Conservation (phyloP, 192 early-diverging fungal species). For the Mortierella antarctica region DNA sequence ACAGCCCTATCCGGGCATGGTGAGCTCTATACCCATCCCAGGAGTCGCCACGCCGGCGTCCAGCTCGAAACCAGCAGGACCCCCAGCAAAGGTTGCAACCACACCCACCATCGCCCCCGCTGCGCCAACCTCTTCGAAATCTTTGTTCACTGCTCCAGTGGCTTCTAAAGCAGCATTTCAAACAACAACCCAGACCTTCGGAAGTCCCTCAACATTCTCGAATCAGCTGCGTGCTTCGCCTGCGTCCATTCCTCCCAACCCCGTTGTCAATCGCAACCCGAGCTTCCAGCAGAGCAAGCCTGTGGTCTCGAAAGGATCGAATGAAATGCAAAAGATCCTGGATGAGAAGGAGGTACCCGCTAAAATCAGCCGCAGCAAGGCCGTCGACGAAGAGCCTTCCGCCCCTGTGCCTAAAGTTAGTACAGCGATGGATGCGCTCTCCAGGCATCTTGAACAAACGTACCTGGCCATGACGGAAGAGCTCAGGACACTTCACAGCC, state of each 20-base stretch:
- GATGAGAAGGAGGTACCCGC: conserved; percentile 22
- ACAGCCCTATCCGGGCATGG: conserved; percentile 24
- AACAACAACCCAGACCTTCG: conserved; percentile 5
- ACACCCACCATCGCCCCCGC: background rate
- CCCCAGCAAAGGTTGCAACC: background rate
- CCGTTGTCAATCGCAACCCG: conserved; percentile 15
- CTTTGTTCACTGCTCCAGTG: conserved; percentile 40
- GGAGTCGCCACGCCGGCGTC: background rate
- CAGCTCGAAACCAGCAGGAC: background rate
- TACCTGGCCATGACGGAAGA: conserved; percentile 51
- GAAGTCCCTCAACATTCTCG: background rate
- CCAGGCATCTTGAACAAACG: conserved; percentile 41
- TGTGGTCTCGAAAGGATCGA: background rate
- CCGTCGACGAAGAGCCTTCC: conserved; percentile 7
- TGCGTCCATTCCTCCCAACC: conserved; percentile 18
- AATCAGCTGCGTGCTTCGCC: background rate
- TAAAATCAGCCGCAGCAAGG: conserved; percentile 22
- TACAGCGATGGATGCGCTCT: conserved; percentile 40
- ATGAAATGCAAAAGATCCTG: conserved; percentile 31
- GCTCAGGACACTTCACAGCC: conserved; percentile 26
- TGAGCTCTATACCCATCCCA: conserved; percentile 11
- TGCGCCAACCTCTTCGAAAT: conserved; percentile 12
- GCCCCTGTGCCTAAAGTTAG: conserved; percentile 34
- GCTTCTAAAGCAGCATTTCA: background rate
- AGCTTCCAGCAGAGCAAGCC: conserved; percentile 10